Conservation (phyloP, 2,329 filamentous ascomycete genomes). For the Monosporascus sp. region DNA sequence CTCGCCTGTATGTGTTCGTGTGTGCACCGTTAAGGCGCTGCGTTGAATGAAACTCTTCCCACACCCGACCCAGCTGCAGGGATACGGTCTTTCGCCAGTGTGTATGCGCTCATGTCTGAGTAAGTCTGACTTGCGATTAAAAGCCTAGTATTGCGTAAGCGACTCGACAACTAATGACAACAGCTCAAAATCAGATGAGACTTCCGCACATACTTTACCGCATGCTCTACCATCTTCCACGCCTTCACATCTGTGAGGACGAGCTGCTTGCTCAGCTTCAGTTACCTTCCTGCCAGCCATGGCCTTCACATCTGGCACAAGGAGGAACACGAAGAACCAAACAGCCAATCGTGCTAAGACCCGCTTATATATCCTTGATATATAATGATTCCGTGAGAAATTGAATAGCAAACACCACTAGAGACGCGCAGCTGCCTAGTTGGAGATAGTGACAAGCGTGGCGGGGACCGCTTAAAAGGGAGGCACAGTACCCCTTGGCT, state of each 20-base stretch:
- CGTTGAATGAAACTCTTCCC: constrained; percentile 68
- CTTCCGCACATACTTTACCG: too few relatives aligned
- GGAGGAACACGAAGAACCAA: too few relatives aligned
- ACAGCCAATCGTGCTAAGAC: too few relatives aligned
- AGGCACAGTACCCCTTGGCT: too few relatives aligned
- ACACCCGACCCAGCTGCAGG: constrained; percentile 55
- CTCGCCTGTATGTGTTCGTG: constrained; percentile 65
- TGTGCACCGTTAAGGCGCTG: constrained; percentile 65
- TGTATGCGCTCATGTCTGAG: constrained; percentile 68
- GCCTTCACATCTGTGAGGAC: background rate
- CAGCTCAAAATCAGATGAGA: too few relatives aligned
- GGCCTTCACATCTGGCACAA: background rate
- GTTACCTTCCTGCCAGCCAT: background rate
- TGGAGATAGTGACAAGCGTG: too few relatives aligned
- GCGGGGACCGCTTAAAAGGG: too few relatives aligned
- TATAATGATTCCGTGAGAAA: too few relatives aligned
- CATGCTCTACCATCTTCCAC: too few relatives aligned
- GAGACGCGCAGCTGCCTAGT: too few relatives aligned
- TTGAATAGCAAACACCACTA: too few relatives aligned
- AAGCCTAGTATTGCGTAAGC: constrained; percentile 46
- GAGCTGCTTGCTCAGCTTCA: background rate
- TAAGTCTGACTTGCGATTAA: constrained; percentile 67
- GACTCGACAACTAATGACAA: constrained; percentile 2
- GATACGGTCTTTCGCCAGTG: constrained; percentile 65
- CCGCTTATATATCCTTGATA: too few relatives aligned